Evolutionary conservation across 805 yeast species (phyloP), one percentile per base, ranked within the genome.

Genomic region (Teunomyces panamensis): DNA sequence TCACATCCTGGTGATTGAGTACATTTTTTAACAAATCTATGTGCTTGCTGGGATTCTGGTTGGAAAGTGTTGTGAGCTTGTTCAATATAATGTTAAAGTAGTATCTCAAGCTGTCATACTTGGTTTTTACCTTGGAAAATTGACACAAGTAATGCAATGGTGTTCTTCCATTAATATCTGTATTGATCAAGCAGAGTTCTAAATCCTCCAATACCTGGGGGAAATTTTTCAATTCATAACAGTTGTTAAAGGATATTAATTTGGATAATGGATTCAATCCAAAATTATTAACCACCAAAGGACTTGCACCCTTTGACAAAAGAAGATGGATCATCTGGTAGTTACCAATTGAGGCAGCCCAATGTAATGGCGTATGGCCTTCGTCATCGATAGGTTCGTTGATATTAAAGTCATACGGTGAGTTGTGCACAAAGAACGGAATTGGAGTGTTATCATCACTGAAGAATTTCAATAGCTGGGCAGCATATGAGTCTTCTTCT

Each of bases 301-400:
- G 71, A 66, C 84, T 79, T 2, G 96, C 94, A 4, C 96, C 96
- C 34, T 85, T 81, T 27, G 82, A 74, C 28, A 89, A 68, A 36
- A 94, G 74, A 10, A 90, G 78, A 55, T 86, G 94, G 47, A 89
- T 83, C 67, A 91, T 83, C 42, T 78, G 79, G 30, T 85, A 67
- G 62, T 85, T 88, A 3, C 98, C 99, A 80, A 94, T 89, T 0
- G 98, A 87, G 50, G 97, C 89, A 0, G 98, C 96, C 97, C 98
- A 94, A 67, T 94, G 99, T 56, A 94, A 83, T 1, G 96, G 86
- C 0, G 97, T 87, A 61, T 94, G 95, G 1, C 96, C 95, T 60
- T 94, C 97, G 49, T 88, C 91, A 63, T 94, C 99, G 24, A 94
- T 88, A 3, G 89, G 83, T 45, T 86, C 88, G 61, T 83, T 69